Conservation (phyloP, 2,329 filamentous ascomycete genomes). For the Sarocladium kiliense region DNA sequence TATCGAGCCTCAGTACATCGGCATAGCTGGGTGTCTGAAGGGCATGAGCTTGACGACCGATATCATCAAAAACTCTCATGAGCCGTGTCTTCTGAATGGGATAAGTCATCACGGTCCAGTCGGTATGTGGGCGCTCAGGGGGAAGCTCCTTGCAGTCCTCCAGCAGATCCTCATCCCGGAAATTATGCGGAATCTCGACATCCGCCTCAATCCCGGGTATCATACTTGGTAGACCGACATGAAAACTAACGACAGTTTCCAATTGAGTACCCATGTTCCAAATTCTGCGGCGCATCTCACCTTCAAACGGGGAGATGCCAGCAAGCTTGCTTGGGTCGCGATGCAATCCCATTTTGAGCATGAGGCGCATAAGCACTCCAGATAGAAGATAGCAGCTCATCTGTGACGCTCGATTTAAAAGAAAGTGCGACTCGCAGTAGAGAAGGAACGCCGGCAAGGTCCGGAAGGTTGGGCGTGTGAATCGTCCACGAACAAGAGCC, state of each 20-base stretch:
- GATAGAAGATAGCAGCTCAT: slow-evolving; percentile 50
- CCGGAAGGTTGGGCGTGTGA: slow-evolving; percentile 40
- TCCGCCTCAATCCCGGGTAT: slow-evolving; percentile 24
- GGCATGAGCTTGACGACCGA: slow-evolving; percentile 45
- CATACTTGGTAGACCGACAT: slow-evolving; percentile 61
- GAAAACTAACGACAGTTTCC: slow-evolving; percentile 57
- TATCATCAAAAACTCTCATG: slow-evolving; percentile 42
- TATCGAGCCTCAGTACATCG: slow-evolving; percentile 45
- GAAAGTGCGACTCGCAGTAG: slow-evolving; percentile 49
- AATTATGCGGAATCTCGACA: slow-evolving; percentile 12
- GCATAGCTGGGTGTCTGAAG: slow-evolving; percentile 41
- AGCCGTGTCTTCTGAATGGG: slow-evolving; percentile 46
- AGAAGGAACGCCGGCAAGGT: slow-evolving; percentile 48
- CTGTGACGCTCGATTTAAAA: slow-evolving; percentile 44
- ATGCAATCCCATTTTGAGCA: slow-evolving; percentile 55
- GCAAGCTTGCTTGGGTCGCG: slow-evolving; percentile 48
- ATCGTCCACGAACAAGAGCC: slow-evolving; percentile 45
- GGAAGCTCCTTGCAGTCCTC: slow-evolving; percentile 11
- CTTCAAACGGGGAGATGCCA: slow-evolving; percentile 42
- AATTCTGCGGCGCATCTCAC: slow-evolving; percentile 43
- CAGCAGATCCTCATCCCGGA: slow-evolving; percentile 13
- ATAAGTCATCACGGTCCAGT: slow-evolving; percentile 38
- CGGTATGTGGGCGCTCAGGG: slow-evolving; percentile 9
- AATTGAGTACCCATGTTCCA: slow-evolving; percentile 49
- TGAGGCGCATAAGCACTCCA: slow-evolving; percentile 45